Percentiles rank a stretch among this genome's conserved stretches.
Conservation (phyloP, 345 rosid species). For the Dimocarpus longan region DNA sequence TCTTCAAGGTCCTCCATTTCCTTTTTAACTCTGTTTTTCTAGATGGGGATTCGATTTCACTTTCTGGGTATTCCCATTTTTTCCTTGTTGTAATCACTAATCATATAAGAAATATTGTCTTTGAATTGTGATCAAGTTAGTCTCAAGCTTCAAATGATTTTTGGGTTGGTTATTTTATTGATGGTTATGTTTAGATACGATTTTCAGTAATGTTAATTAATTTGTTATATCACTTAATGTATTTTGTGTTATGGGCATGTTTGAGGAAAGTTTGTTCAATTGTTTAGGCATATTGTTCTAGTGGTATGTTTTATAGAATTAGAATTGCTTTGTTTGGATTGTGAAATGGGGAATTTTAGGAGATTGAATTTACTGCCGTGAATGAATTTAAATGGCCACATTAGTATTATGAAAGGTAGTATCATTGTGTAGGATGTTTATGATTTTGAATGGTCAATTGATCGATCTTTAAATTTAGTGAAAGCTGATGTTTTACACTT, state of each 20-base stretch:
- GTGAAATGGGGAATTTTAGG: neutral
- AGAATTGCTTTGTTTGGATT: neutral
- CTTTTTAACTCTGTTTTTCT: conserved; percentile 14
- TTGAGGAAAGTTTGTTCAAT: no score
- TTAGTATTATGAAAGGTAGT: neutral
- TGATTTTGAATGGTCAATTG: neutral
- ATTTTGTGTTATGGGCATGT: no score
- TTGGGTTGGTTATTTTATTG: no score
- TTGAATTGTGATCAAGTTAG: neutral
- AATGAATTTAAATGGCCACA: neutral
- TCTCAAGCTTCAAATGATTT: no score
- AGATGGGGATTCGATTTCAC: neutral
- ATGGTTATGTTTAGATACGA: no score
- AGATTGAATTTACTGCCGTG: no score
- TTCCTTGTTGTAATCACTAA: neutral
- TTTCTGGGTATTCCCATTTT: neutral
- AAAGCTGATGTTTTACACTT: neutral
- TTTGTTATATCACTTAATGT: no score
- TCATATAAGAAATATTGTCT: neutral
- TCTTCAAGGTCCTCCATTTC: conserved; percentile 36
- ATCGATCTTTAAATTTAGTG: neutral
- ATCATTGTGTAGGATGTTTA: no score
- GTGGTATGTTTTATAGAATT: neutral
- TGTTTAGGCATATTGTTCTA: no score
- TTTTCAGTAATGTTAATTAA: no score